These are phyloP conservation scores for Penicillium riverlandense DNA, from an alignment of 495 filamentous ascomycete species.

Conservation along the genomic window DNA sequence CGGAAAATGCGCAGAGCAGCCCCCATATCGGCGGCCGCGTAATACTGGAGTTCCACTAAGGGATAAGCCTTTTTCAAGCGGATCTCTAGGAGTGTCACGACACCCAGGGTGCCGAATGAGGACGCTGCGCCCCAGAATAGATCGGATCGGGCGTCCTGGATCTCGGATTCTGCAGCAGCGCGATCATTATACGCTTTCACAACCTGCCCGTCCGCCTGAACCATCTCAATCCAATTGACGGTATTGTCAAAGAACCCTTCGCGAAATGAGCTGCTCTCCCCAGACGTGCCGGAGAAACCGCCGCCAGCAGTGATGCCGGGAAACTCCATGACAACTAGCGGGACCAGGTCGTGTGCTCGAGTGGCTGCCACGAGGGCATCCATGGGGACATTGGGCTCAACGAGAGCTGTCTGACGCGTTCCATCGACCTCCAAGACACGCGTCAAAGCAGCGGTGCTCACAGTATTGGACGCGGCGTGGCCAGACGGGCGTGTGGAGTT, in stretches of 20 bases:
- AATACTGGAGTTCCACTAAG: conserved; percentile 44
- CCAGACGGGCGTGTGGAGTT: conserved; percentile 59
- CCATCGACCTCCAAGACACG: conserved; percentile 48
- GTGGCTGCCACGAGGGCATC: conserved; percentile 39
- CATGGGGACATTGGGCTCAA: conserved; percentile 51
- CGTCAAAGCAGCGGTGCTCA: conserved; percentile 35
- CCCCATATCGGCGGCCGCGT: conserved; percentile 26
- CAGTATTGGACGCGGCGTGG: conserved; percentile 46
- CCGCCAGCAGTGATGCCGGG: conserved; percentile 53
- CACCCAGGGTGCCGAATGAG: conserved; percentile 45
- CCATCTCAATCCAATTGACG: conserved; percentile 43
- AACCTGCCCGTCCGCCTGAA: conserved; percentile 45
- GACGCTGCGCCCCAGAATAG: conserved; percentile 48
- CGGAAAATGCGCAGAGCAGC: conserved; percentile 34
- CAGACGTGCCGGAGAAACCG: conserved; percentile 47
- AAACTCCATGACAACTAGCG: conserved; percentile 53
- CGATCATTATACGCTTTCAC: conserved; percentile 21
- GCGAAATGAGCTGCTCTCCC: conserved; percentile 48
- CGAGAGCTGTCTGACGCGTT: conserved; percentile 26
- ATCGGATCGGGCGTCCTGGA: conserved; percentile 31
- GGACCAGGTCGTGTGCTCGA: conserved; percentile 32
- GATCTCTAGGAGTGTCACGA: conserved; percentile 47
- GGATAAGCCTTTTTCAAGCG: conserved; percentile 39
- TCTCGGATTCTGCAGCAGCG: background rate
- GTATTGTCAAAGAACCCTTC: conserved; percentile 51